These are phyloP conservation scores for Leccinum boreale DNA, from an alignment of 768 basidiomycete species.

Conservation along the genomic window DNA sequence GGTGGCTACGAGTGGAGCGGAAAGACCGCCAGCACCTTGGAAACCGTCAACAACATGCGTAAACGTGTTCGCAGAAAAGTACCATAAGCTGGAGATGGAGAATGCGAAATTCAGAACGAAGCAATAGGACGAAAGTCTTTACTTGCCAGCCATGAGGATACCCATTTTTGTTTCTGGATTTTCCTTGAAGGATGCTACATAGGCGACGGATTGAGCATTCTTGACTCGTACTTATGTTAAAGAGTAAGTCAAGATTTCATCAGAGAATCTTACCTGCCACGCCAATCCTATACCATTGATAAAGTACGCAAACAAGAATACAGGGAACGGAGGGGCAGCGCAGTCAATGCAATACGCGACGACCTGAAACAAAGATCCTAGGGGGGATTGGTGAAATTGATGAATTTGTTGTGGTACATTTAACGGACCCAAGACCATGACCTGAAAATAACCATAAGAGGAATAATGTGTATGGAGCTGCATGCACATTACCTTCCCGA, in stretches of 20 bases:
- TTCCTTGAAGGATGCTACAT: constrained; percentile 56
- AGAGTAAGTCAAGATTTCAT: background rate
- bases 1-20: constrained; percentile 51
- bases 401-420: too few species aligned
- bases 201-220: constrained; percentile 75
- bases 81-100: constrained; percentile 12
- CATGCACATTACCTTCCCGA: constrained; percentile 35
- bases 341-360: constrained; percentile 53
- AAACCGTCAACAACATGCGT: background rate
- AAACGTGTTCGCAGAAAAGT: background rate
- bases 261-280: constrained; percentile 35
- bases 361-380: constrained; percentile 53
- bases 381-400: background rate
- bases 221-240: constrained; percentile 24
- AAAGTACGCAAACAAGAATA: constrained; percentile 48
- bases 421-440: constrained; percentile 37
- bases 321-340: constrained; percentile 61
- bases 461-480: background rate
- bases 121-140: background rate
- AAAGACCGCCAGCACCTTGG: constrained; percentile 46
- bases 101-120: background rate
- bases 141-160: constrained; percentile 49
- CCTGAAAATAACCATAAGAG: constrained; percentile 21
- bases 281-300: constrained; percentile 51
- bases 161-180: constrained; percentile 66